A percentile compares a stretch with the other conserved stretches of the same genome.
These are phyloP conservation scores for Brassica cretica DNA, from an alignment of 345 rosid genomes.

Conservation along the genomic window DNA sequence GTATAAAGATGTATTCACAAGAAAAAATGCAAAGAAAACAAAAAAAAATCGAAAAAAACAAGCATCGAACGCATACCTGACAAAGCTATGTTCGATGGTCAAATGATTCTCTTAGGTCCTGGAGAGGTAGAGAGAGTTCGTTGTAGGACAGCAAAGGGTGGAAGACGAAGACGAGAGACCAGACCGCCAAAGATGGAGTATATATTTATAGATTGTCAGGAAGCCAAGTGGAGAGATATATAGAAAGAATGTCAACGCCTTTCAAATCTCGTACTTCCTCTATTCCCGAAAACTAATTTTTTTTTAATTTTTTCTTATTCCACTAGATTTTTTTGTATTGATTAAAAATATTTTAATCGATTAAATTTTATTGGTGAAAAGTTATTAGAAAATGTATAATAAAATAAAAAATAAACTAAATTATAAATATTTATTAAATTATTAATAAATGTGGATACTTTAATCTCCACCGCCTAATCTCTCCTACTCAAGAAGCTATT, in stretches of 20 bases:
- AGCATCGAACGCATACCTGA: constrained; percentile 19
- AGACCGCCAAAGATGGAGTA: constrained; percentile 32
- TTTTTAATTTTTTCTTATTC: no score
- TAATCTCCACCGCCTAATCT: constrained; percentile 8
- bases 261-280: background rate
- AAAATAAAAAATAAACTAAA: no score
- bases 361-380: no score
- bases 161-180: constrained; percentile 31
- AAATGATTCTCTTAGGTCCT: constrained; percentile 4
- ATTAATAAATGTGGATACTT: background rate
- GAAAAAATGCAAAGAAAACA: background rate
- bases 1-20: background rate
- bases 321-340: no score
- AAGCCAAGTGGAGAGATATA: constrained; percentile 31
- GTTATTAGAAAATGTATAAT: no score
- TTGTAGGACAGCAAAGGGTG: constrained; percentile 24
- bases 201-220: constrained; percentile 24
- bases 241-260: constrained; percentile 33
- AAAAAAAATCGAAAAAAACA: background rate
- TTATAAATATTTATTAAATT: no score
- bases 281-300: no score
- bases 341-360: no score
- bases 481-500: background rate
- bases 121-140: constrained; percentile 5
- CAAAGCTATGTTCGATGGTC: background rate